Evolutionary conservation across 768 basidiomycete genomes (phyloP).

Genomic region (Fibroporia radiculosa): DNA sequence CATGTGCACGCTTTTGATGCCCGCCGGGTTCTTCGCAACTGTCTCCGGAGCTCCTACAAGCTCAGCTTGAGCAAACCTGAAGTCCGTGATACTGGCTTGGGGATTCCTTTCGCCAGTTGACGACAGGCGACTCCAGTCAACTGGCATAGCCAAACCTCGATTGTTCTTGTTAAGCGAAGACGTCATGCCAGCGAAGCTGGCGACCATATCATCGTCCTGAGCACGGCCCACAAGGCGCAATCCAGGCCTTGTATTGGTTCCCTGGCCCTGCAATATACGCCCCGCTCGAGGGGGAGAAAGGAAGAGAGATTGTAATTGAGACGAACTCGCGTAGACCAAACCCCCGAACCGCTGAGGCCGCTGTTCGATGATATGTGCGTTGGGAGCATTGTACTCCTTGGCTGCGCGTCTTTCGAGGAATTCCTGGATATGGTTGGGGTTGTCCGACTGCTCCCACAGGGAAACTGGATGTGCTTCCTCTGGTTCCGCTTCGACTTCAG

Average conservation of each 20-base stretch:
- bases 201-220: slow-evolving; percentile 17
- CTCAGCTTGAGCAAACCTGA: no score
- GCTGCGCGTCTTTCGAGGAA: slow-evolving; percentile 33
- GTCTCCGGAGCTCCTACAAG: slow-evolving; percentile 34
- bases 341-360: slow-evolving; percentile 60
- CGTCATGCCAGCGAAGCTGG: slow-evolving; percentile 39
- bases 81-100: slow-evolving; percentile 3
- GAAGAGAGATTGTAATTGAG: slow-evolving; percentile 46
- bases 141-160: slow-evolving; percentile 14
- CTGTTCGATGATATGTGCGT: slow-evolving; percentile 42
- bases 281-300: slow-evolving; percentile 49
- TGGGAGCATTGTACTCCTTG: slow-evolving; percentile 15
- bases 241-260: neutral
- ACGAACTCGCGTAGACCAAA: slow-evolving; percentile 49
- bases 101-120: slow-evolving; percentile 15
- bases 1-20: slow-evolving; percentile 30
- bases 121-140: slow-evolving; percentile 23
- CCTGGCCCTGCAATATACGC: slow-evolving; percentile 36
- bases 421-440: slow-evolving; percentile 7
- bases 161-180: slow-evolving; percentile 18
- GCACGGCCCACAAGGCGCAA: neutral
- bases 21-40: slow-evolving; percentile 35
- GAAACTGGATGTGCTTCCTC: slow-evolving; percentile 3
- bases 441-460: slow-evolving; percentile 5
- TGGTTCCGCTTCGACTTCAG: no score